Percentiles rank a stretch among this genome's conserved stretches.
phyloP scores from a whole-genome alignment of 208 protist species.

The Willaertia magna region DNA sequence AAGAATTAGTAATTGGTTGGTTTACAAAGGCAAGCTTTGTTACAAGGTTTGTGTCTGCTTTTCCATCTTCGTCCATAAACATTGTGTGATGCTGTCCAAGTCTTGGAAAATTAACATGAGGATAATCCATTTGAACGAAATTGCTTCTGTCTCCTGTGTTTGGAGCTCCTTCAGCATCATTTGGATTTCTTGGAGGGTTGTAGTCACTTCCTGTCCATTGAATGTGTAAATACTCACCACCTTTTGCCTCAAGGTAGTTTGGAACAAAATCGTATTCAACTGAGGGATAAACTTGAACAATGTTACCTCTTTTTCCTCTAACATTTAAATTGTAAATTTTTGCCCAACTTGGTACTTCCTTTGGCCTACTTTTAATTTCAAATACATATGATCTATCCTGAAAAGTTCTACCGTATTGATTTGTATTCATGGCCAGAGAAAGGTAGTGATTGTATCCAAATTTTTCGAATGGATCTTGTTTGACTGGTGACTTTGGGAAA shows the following conservation, averaged over 20 bases:
- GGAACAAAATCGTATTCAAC: conserved; percentile 61
- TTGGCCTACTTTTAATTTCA: conserved; percentile 27
- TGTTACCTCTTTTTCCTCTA: conserved; percentile 60
- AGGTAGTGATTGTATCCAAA: conserved; percentile 18
- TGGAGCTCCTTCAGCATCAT: conserved; percentile 33
- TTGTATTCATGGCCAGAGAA: conserved; percentile 49
- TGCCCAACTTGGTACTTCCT: conserved; percentile 10
- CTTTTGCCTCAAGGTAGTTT: conserved; percentile 25
- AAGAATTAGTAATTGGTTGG: not conserved
- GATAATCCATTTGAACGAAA: conserved; percentile 33
- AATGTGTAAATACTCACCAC: conserved; percentile 52
- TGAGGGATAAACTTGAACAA: conserved; percentile 50
- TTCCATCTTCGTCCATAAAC: not conserved
- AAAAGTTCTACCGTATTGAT: conserved; percentile 60
- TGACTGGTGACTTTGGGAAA: conserved; percentile 13
- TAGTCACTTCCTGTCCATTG: conserved; percentile 55
- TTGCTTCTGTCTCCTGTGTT: conserved; percentile 41
- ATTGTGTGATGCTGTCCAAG: not conserved
- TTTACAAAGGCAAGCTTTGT: not conserved
- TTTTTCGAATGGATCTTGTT: conserved; percentile 20
- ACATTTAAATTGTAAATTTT: conserved; percentile 59
- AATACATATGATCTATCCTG: conserved; percentile 58
- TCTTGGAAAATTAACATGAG: not conserved
- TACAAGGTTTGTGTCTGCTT: not conserved
- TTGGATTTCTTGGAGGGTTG: conserved; percentile 36